Evolutionary conservation across 441 rosid genomes (phyloP), one percentile per base, ranked within the genome.

Genomic region (Pelargonium myrrhifolium): DNA sequence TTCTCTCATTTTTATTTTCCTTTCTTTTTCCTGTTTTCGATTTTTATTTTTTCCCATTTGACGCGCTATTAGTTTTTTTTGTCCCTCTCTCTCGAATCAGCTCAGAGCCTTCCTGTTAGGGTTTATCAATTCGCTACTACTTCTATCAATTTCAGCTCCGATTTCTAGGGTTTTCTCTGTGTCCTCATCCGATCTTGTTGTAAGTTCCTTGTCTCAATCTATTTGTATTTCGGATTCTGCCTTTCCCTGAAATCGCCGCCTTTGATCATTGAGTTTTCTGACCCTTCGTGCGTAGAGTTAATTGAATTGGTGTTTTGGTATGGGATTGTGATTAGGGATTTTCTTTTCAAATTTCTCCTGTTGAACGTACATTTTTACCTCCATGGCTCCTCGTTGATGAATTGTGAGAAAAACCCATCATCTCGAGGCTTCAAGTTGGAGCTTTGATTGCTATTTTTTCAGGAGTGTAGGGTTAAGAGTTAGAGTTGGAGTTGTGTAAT

Each of bases 401-500:
- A 68, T 51, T 66, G 12, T 69, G 71, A 59, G 60, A 42, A 42
- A 71, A 75, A 75, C 18, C 26, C 49, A 71, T 47, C 65, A 45
- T 64, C 70, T 74, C 67, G 78, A 71, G 66, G 43, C 66, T 77
- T 69, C 60, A 31, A 68, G 79, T 68, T 64, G 60, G 47, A 65
- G 45, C 39, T 69, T 72, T 74, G 72, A 62, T 69, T 72, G 56
- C 43, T 76, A 56, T 71, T 70, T 74, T 56, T 64, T 68, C 60
- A 55, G 60, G 60, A 55, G 60, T 8, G 21, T 72, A 64, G 71
- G 74, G 63, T 47, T 67, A 22, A 56, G 76, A 73, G 47, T 78
- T 72, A 55, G 60, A 55, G 60, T 55, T 55, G 21, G 60, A 55
- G 24, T 55, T 55, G 20, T 72, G 84, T 75, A 84, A 80, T 79